Conservation (phyloP, 495 filamentous ascomycete species). For the Tuber brumale region DNA sequence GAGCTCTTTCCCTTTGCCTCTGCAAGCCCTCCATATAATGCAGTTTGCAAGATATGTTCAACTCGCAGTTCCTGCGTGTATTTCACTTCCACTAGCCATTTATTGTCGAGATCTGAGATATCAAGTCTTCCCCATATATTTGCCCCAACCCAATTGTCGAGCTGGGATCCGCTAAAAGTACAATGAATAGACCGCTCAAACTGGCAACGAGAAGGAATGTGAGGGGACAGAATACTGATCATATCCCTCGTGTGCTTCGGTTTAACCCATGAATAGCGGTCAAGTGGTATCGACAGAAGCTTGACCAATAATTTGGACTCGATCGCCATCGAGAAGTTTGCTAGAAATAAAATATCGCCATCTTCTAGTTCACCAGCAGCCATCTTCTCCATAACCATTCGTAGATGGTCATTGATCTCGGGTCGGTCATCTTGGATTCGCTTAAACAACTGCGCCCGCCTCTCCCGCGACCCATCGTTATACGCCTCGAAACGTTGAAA, state of each 20-base stretch:
- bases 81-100: slow-evolving; percentile 14
- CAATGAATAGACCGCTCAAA: not conserved
- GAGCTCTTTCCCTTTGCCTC: not conserved
- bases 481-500: not conserved
- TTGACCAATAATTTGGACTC: not conserved
- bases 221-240: not conserved
- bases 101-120: not conserved
- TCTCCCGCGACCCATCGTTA: not conserved
- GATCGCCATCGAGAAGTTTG: slow-evolving; percentile 3
- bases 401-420: not conserved
- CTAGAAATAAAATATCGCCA: slow-evolving; percentile 16
- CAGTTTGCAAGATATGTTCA: slow-evolving; percentile 10
- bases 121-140: not conserved
- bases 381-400: not conserved
- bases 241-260: not conserved
- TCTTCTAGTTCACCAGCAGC: not conserved
- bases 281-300: slow-evolving; percentile 12
- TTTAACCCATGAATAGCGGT: slow-evolving; percentile 8
- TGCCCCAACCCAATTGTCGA: too few species aligned
- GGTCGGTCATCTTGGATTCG: not conserved
- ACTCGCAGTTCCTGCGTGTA: not conserved
- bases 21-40: slow-evolving; percentile 8
- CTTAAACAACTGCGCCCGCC: not conserved
- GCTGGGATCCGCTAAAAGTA: not conserved
- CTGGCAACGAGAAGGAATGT: not conserved